Evolutionary conservation across 129 eudicot species (phyloP), one percentile per base, ranked within the genome.

Genomic region (Flaveria bidentis): DNA sequence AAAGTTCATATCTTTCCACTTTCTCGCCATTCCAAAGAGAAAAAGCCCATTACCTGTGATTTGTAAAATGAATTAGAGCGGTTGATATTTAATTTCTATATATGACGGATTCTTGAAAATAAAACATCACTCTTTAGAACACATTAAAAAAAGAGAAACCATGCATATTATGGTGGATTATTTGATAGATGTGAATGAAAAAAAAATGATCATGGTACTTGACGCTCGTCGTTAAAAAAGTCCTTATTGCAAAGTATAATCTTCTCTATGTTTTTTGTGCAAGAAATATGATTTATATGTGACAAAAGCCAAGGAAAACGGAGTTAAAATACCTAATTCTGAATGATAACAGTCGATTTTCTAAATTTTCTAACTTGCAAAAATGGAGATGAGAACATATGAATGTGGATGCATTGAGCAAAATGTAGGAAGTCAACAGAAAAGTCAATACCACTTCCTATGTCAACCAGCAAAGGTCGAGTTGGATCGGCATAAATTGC

Each of bases 41-140:
- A 92, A 92, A 80, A 90, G 56, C 56, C 98, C 98, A 76, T 92
- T 92, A 62, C 98, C 98, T 92, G 91, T 53, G 64, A 82, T 72
- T 20, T 47, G 41, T 22, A 62, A 80, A 6, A 67, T 78, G 18
- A 4, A 39, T 23, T 63, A 61, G 33, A 79, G 63, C 62, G 68
- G 42, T 67, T 41, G 36, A 12, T 30, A 30, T 9, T 9, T 30
- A 30, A 30, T 30, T 30, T 30, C 36, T 30, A 30, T 30, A 30
- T 30, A 30, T 30, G 36, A 30, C 5, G 36, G 36, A 30, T 30
- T 30, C 36, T 30, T 30, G 36, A 30, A 30, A 2, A 30, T 30
- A 30, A 30, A 30, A 30, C 36, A 30, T 30, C 36, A 30, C 36
- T 30, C 4, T 30, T 30, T n/a, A 46, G 61, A n/a, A 47, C 50